Evolutionary conservation across 2,329 filamentous ascomycete genomes (phyloP).

Genomic region (Colletotrichum truncatum): DNA sequence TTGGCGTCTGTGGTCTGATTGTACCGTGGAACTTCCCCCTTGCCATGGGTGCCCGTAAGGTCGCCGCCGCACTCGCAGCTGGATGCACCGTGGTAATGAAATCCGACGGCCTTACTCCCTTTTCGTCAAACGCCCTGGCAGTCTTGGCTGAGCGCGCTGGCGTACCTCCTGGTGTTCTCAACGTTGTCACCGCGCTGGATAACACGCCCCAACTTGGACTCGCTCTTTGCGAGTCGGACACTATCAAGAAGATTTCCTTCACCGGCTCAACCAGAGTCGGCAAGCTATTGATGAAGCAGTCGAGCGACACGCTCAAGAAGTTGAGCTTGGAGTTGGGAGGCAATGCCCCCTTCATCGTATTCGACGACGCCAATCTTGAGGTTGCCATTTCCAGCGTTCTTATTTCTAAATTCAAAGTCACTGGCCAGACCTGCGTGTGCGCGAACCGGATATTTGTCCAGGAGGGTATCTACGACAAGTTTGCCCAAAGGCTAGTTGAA

Average conservation of each 20-base stretch:
- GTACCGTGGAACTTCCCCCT: conserved; percentile 90
- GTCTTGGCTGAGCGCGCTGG: conserved; percentile 89
- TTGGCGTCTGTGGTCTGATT: conserved; percentile 84
- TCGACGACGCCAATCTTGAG: conserved; percentile 95
- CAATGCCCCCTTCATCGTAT: conserved; percentile 96
- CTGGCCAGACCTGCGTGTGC: conserved; percentile 94
- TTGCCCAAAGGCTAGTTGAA: conserved; percentile 73
- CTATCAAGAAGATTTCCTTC: conserved; percentile 90
- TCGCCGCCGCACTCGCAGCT: conserved; percentile 85
- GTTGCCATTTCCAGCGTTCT: conserved; percentile 84
- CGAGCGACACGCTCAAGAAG: conserved; percentile 83
- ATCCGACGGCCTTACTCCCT: conserved; percentile 90
- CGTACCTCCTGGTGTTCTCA: conserved; percentile 89
- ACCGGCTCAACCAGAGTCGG: conserved; percentile 80
- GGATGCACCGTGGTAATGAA: conserved; percentile 95
- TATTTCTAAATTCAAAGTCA: conserved; percentile 89
- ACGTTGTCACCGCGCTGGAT: conserved; percentile 81
- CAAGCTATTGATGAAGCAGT: conserved; percentile 88
- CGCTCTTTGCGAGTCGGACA: conserved; percentile 78
- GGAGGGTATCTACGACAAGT: conserved; percentile 78
- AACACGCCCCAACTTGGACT: conserved; percentile 85
- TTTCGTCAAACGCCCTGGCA: conserved; percentile 86
- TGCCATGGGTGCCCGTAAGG: conserved; percentile 78
- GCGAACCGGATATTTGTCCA: conserved; percentile 88
- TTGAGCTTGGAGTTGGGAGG: conserved; percentile 90